These are phyloP conservation scores for Rhodofomes roseus DNA, from an alignment of 1,284 basidiomycete species.

Conservation along the genomic window DNA sequence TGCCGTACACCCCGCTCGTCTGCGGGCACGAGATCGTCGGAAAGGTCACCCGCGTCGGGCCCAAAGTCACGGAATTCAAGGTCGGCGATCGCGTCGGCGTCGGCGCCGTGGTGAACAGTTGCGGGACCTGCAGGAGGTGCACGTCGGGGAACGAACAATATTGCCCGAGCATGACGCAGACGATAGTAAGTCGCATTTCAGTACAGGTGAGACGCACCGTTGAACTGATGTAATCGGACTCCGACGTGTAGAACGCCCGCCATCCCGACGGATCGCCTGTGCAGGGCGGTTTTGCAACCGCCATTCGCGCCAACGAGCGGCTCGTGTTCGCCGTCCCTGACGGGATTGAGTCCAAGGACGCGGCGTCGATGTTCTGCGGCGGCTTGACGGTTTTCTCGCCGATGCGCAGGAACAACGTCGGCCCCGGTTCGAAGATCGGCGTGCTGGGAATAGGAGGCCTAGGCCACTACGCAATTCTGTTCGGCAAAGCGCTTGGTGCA, in stretches of 20 bases:
- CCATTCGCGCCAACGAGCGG: constrained; percentile 58
- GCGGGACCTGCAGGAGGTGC: constrained; percentile 49
- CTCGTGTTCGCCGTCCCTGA: constrained; percentile 71
- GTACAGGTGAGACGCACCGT: neutral
- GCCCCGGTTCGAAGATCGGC: constrained; percentile 61
- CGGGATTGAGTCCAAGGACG: constrained; percentile 45
- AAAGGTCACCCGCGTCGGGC: constrained; percentile 44
- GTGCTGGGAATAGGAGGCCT: constrained; percentile 62
- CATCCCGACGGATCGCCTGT: constrained; percentile 50
- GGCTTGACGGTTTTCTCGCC: constrained; percentile 67
- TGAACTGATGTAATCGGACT: neutral
- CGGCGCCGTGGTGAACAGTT: constrained; percentile 52
- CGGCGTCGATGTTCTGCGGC: constrained; percentile 51
- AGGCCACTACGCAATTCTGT: constrained; percentile 22
- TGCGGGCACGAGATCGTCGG: constrained; percentile 59
- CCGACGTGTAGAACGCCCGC: constrained; percentile 32
- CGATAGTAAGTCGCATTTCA: constrained; percentile 28
- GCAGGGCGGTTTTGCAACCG: constrained; percentile 61
- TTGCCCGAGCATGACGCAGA: constrained; percentile 26
- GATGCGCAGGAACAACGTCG: constrained; percentile 52
- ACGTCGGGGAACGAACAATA: constrained; percentile 50
- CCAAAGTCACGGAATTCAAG: constrained; percentile 51
- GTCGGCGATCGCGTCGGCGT: constrained; percentile 62
- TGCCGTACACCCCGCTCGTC: constrained; percentile 34
- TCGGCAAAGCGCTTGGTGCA: constrained; percentile 27